Evolutionary conservation across 1,284 basidiomycete genomes (phyloP), one percentile per base, ranked within the genome.

Genomic region (Thecaphora frezii): DNA sequence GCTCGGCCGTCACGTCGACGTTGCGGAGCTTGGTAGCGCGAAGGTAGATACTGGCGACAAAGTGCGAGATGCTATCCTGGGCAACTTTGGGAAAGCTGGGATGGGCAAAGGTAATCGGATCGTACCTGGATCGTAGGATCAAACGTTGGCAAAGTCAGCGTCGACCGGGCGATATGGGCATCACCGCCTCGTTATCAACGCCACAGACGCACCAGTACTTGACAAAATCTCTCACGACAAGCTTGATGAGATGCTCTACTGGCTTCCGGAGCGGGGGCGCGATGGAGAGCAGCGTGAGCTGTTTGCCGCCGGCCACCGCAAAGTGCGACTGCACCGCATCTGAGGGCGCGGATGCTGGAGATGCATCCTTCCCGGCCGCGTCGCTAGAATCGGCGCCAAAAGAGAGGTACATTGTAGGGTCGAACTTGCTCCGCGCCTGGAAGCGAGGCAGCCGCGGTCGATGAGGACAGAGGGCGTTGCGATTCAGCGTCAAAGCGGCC

Each of bases 181-280:
- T 8, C 9, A 9, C 23, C n/a, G 37, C 21, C 9, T 14, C 26
- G n/a, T 21, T 8, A 10, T 42, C 19, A 16, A 21, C 21, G 21
- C 8, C 5, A 7, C 8, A 38, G 7, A 36, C 49, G 30, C 19
- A 52, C 72, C 72, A 74, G 53, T 54, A 51, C 25, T 58, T 55
- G 28, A 74, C 60, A 56, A 71, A 74, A 55, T 74, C 72, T 25
- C 72, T 55, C 9, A 74, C 57, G 8, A 67, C 52, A 25, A 71
- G 57, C 21, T 56, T 54, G 25, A 67, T 56, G 44, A 71, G 58
- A 46, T 52, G 50, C 26, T 58, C 59, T 12, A 65, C 52, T 43
- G 63, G 63, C n/a, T 55, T 36, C 7, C 54, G 50, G 21, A 72
- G 61, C 9, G 55, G 30, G 7, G 54, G 36, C 16, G 66, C 66